A percentile compares a stretch with the other conserved stretches of the same genome.
phyloP scores from a whole-genome alignment of 768 basidiomycete genomes.

The Chalciporus piperatus region DNA sequence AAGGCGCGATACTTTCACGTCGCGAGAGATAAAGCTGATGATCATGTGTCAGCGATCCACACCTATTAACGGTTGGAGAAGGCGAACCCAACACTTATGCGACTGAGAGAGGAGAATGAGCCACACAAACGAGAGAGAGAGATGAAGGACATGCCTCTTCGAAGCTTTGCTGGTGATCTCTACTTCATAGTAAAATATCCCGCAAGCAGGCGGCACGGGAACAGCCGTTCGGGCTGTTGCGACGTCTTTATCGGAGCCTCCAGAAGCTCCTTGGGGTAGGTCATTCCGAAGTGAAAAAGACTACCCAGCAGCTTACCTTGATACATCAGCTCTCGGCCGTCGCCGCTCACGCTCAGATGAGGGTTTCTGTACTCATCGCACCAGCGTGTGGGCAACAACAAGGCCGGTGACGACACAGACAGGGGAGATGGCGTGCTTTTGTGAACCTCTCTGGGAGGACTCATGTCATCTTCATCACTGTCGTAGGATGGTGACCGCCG shows the following conservation, averaged over 20 bases:
- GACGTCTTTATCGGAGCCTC: conserved; percentile 74
- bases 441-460: conserved; percentile 43
- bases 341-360: conserved; percentile 57
- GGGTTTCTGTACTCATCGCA: conserved; percentile 63
- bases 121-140: neutral
- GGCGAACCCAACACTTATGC: conserved; percentile 77
- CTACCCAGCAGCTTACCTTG: conserved; percentile 46
- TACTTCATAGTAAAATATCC: conserved; percentile 94
- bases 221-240: conserved; percentile 76
- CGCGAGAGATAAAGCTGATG: conserved; percentile 61
- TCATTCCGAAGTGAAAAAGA: conserved; percentile 1
- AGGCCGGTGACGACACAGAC: conserved; percentile 33
- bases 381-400: conserved; percentile 77
- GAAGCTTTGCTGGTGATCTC: conserved; percentile 75
- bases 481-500: conserved; percentile 47
- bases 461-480: conserved; percentile 67
- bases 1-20: conserved; percentile 67
- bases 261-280: conserved; percentile 42
- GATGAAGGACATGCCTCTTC: conserved; percentile 58
- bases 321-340: conserved; percentile 74
- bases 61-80: neutral
- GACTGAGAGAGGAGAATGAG: conserved; percentile 40
- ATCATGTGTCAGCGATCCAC: conserved; percentile 11
- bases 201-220: conserved; percentile 80
- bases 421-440: conserved; percentile 23